Percentiles rank a stretch among this genome's conserved stretches.
Conservation (phyloP, 495 filamentous ascomycete species). For the Hypoxylon cercidicola region DNA sequence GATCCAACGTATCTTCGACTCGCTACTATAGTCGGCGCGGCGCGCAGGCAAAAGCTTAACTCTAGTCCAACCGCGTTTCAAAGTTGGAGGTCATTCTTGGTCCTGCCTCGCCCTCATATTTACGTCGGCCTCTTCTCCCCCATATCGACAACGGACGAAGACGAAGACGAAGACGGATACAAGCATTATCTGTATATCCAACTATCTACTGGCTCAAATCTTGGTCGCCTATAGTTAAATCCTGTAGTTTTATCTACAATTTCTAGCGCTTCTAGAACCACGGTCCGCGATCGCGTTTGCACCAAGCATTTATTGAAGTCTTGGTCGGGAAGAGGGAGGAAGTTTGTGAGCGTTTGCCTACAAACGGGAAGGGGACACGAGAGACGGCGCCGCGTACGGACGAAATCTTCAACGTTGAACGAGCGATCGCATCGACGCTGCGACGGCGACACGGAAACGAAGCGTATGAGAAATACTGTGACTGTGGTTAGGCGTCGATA, state of each 20-base stretch:
- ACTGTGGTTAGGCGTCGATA: constrained; percentile 52
- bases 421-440: constrained; percentile 27
- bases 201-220: constrained; percentile 9
- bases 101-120: too few relatives aligned
- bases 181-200: too few relatives aligned
- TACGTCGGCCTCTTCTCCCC: too few relatives aligned
- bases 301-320: constrained; percentile 14
- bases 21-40: too few relatives aligned
- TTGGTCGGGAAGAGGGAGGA: constrained; percentile 11
- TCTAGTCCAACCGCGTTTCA: too few relatives aligned
- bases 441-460: constrained; percentile 15
- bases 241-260: constrained; percentile 19
- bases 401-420: constrained; percentile 10
- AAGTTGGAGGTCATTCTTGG: too few relatives aligned
- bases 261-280: not conserved
- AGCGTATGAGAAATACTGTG: constrained; percentile 62
- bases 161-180: too few relatives aligned
- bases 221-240: constrained; percentile 19
- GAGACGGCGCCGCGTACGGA: constrained; percentile 4
- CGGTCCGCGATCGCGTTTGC: constrained; percentile 22
- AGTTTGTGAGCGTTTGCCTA: not conserved
- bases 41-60: too few relatives aligned
- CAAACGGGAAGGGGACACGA: not conserved
- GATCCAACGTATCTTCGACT: too few relatives aligned
- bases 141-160: too few relatives aligned